phyloP scores from a whole-genome alignment of 306 rosid genomes.

The Vicia faba region DNA sequence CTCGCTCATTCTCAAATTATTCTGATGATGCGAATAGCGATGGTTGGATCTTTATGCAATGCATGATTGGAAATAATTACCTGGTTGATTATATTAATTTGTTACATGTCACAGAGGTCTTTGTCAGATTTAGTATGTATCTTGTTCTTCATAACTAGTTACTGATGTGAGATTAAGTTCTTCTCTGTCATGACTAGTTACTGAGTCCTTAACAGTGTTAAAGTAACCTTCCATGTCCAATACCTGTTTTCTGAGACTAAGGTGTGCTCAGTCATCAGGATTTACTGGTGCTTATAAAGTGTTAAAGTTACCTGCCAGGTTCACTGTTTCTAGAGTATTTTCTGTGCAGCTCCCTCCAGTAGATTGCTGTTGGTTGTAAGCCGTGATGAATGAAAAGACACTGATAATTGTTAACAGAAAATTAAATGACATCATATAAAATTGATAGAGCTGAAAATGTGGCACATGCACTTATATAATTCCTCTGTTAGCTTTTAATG shows the following conservation, averaged over 20 bases:
- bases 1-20: slow-evolving; percentile 7
- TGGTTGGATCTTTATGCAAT: slow-evolving; percentile 26
- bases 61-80: background rate
- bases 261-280: background rate
- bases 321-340: slow-evolving; percentile 16
- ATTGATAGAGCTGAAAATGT: background rate
- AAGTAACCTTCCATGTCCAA: background rate
- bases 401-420: background rate
- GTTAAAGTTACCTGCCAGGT: slow-evolving; percentile 1
- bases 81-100: slow-evolving; percentile 14
- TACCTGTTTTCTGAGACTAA: background rate
- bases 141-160: slow-evolving; percentile 12
- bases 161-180: background rate
- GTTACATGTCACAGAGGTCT: slow-evolving; percentile 1
- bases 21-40: slow-evolving; percentile 6
- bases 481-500: slow-evolving; percentile 24
- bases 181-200: background rate
- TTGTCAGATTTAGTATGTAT: background rate
- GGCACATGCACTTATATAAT: slow-evolving; percentile 20
- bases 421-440: slow-evolving; percentile 10
- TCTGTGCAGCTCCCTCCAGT: slow-evolving; percentile 25
- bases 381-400: slow-evolving; percentile 10
- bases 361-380: slow-evolving; percentile 21
- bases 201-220: background rate
- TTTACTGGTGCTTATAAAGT: slow-evolving; percentile 12